phyloP scores from a whole-genome alignment of 176 grass and related monocot species.

The Tillandsia fasciculata region DNA sequence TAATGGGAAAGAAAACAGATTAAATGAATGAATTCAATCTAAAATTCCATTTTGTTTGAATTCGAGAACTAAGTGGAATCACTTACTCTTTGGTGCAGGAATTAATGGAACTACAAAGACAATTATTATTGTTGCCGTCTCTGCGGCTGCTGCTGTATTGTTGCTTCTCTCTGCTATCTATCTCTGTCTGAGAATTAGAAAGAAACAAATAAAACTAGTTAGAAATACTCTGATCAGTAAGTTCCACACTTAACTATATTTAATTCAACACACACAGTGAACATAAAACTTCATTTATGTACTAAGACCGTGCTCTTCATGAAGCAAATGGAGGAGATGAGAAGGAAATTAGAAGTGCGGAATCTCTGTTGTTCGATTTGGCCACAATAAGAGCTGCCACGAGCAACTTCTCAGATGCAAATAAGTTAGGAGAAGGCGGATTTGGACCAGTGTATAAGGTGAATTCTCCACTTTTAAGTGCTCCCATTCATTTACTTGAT shows the following conservation, averaged over 20 bases:
- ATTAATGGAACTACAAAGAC: neutral
- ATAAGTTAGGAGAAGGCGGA: constrained; percentile 48
- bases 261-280: too few relatives aligned
- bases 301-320: neutral
- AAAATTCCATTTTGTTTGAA: neutral
- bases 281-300: too few relatives aligned
- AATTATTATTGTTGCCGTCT: constrained; percentile 18
- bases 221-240: too few relatives aligned
- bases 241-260: too few relatives aligned
- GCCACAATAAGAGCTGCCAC: constrained; percentile 32
- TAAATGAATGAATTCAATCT: neutral
- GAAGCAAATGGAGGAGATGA: constrained; percentile 6
- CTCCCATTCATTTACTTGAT: too few relatives aligned
- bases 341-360: constrained; percentile 18
- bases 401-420: constrained; percentile 40
- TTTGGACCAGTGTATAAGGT: constrained; percentile 58
- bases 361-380: constrained; percentile 31
- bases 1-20: too few relatives aligned
- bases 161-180: constrained; percentile 14
- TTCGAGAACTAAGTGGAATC: neutral
- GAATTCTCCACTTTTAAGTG: neutral
- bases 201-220: too few relatives aligned
- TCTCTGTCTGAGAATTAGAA: constrained; percentile 6
- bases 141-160: constrained; percentile 1
- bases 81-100: neutral